Conservation (phyloP, 805 yeast genomes). For the Yamadazyma paraphyllophila region DNA sequence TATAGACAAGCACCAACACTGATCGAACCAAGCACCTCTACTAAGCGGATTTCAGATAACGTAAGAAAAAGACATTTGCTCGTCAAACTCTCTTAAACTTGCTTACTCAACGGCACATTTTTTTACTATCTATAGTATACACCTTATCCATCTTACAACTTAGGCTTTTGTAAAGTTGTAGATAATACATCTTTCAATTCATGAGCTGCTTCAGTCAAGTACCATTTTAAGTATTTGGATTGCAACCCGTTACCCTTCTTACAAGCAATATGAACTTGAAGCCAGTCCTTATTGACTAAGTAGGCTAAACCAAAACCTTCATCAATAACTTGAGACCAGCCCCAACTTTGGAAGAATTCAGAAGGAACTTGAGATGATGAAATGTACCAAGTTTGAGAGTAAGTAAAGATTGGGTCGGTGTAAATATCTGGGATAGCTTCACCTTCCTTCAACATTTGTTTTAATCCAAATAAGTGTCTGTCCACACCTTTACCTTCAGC, state of each 20-base stretch:
- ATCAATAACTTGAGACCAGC: slow-evolving; percentile 93
- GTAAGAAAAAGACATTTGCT: no score
- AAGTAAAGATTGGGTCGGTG: slow-evolving; percentile 70
- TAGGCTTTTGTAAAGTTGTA: slow-evolving; percentile 39
- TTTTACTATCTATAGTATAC: no score
- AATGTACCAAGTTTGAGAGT: slow-evolving; percentile 81
- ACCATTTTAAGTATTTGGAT: slow-evolving; percentile 59
- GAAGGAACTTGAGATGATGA: slow-evolving; percentile 89
- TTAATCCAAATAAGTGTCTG: slow-evolving; percentile 88
- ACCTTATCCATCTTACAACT: slow-evolving; percentile 25
- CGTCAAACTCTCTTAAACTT: no score
- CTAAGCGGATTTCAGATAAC: no score
- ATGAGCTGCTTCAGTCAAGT: slow-evolving; percentile 73
- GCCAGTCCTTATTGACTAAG: slow-evolving; percentile 81
- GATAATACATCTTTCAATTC: slow-evolving; percentile 70
- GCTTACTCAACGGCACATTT: no score
- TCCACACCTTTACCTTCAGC: slow-evolving; percentile 87
- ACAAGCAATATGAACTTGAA: slow-evolving; percentile 81
- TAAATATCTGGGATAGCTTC: slow-evolving; percentile 67
- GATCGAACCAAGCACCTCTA: no score
- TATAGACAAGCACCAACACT: no score
- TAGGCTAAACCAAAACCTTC: slow-evolving; percentile 93
- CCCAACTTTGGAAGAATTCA: slow-evolving; percentile 80
- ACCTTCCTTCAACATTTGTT: slow-evolving; percentile 60
- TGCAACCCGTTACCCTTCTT: slow-evolving; percentile 61